Evolutionary conservation across 169 alveolate genomes (phyloP).

Genomic region (Plasmodium cynomolgi): DNA sequence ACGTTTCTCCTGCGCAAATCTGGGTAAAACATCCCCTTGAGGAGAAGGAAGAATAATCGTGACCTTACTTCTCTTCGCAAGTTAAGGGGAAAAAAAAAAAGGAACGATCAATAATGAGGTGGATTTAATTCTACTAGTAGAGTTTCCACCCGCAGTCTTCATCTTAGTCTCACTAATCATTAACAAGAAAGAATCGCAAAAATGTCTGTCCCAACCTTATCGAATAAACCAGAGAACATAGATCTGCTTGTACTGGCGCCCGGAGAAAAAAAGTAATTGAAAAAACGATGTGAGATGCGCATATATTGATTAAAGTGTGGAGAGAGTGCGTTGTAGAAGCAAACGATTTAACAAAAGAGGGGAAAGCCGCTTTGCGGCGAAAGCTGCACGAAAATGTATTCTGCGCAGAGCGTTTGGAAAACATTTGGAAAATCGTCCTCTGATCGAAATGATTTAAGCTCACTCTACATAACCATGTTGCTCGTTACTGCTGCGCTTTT

Average conservation of each 20-base stretch:
- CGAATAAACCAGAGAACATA: slow-evolving; percentile 67
- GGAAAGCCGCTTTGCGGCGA: background rate
- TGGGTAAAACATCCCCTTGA: background rate
- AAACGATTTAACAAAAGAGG: background rate
- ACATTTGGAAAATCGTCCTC: background rate
- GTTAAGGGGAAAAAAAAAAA: background rate
- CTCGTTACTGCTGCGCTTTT: background rate
- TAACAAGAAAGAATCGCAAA: background rate
- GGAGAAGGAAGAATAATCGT: background rate
- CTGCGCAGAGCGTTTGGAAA: background rate
- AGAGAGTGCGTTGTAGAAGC: background rate
- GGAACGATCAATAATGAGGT: slow-evolving; percentile 1
- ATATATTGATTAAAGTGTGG: background rate
- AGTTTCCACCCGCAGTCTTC: background rate
- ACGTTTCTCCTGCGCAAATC: background rate
- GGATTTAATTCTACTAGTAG: background rate
- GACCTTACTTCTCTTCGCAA: background rate
- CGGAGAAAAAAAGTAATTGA: slow-evolving; percentile 69
- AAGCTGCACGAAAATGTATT: background rate
- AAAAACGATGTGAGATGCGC: background rate
- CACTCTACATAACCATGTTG: background rate
- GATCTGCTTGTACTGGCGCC: slow-evolving; percentile 58
- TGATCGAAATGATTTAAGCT: background rate
- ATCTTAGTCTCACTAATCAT: background rate
- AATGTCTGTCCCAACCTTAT: slow-evolving; percentile 75